A percentile compares a stretch with the other conserved stretches of the same genome.
Conservation (phyloP, 2,329 filamentous ascomycete genomes). For the Diplocarpon rosae region DNA sequence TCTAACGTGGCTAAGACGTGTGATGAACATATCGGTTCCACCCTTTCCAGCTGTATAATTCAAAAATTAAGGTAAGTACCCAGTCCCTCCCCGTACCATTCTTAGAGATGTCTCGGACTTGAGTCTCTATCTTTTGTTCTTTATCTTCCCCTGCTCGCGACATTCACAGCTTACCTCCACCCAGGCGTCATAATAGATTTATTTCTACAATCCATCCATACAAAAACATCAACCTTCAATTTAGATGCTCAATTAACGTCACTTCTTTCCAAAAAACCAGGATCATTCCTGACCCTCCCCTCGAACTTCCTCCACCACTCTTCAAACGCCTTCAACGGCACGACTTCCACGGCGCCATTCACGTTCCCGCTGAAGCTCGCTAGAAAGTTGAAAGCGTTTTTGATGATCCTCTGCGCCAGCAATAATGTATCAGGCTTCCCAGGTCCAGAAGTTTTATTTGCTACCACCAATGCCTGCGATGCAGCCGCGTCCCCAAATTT, state of each 20-base stretch:
- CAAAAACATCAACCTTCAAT: too few relatives aligned
- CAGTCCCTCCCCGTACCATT: too few relatives aligned
- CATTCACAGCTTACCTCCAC: too few relatives aligned
- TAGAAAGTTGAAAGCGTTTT: conserved; percentile 94
- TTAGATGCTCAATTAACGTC: conserved; percentile 14
- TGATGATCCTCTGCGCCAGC: conserved; percentile 86
- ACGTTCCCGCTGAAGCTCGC: conserved; percentile 67
- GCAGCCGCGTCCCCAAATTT: neutral
- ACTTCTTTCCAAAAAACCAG: conserved; percentile 69
- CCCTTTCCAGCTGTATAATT: too few relatives aligned
- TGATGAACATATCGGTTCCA: too few relatives aligned
- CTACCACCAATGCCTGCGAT: conserved; percentile 12
- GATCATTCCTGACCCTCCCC: conserved; percentile 71
- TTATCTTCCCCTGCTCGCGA: too few relatives aligned
- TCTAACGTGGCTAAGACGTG: too few relatives aligned
- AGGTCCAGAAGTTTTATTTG: neutral
- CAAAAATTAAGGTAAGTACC: too few relatives aligned
- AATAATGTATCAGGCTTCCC: conserved; percentile 50
- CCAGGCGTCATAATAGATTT: too few relatives aligned
- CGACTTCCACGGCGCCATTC: conserved; percentile 63
- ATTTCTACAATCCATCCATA: too few relatives aligned
- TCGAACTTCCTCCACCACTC: conserved; percentile 99
- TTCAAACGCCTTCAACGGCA: conserved; percentile 89
- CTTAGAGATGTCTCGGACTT: too few relatives aligned
- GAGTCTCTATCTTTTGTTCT: too few relatives aligned